Percentiles rank a stretch among this genome's conserved stretches.
These are phyloP conservation scores for Tylopilus subfusipes DNA, from an alignment of 768 basidiomycete genomes.

Conservation along the genomic window DNA sequence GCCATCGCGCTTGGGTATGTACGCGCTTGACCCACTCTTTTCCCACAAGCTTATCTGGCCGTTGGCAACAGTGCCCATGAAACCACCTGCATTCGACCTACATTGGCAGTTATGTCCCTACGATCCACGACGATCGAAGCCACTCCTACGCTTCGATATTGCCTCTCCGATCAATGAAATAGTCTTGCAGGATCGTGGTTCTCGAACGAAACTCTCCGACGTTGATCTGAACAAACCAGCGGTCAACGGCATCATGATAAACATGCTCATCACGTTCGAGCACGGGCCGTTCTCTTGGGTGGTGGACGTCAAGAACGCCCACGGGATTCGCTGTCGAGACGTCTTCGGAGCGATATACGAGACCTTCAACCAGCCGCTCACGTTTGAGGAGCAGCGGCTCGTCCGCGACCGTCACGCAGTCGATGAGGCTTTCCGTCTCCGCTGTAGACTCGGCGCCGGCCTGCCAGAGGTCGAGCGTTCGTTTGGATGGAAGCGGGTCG, in stretches of 20 bases:
- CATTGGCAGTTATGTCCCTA: conserved; percentile 49
- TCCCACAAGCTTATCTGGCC: conserved; percentile 21
- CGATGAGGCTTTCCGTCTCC: conserved; percentile 40
- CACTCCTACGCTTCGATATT: conserved; percentile 44
- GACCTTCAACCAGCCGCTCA: conserved; percentile 42
- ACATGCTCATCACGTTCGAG: conserved; percentile 47
- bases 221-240: conserved; percentile 42
- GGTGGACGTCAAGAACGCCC: conserved; percentile 39
- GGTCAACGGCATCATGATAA: conserved; percentile 39
- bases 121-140: conserved; percentile 29
- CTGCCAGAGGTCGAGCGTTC: conserved; percentile 39
- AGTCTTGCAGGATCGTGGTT: conserved; percentile 21
- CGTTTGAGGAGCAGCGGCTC: conserved; percentile 41
- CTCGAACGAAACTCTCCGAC: conserved; percentile 28
- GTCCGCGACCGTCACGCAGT: conserved; percentile 30
- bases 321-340: conserved; percentile 51
- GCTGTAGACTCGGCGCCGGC: conserved; percentile 41
- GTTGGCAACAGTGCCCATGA: conserved; percentile 31
- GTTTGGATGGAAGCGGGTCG: conserved; percentile 53
- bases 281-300: conserved; percentile 34
- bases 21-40: not conserved
- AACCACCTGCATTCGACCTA: conserved; percentile 37
- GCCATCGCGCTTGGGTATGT: conserved; percentile 19
- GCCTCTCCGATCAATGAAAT: conserved; percentile 40
- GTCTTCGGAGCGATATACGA: conserved; percentile 56